Percentiles rank a stretch among this genome's conserved stretches.
phyloP scores from a whole-genome alignment of 1,139 yeast genomes.

The Geotrichum aggregatum region DNA sequence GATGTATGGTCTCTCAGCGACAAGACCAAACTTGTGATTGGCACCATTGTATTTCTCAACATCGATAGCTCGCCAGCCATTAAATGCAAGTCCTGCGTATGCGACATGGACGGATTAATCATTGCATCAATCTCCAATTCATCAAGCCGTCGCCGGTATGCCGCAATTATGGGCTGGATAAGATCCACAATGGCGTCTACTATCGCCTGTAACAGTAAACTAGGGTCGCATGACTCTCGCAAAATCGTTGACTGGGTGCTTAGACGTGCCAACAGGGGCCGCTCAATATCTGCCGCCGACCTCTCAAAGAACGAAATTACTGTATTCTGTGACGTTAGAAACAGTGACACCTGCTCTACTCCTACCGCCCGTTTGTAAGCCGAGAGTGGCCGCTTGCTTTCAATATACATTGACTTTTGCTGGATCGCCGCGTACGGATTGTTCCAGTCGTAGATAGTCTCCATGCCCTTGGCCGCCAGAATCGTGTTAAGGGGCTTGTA shows the following conservation, averaged over 20 bases:
- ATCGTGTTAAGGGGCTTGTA: constrained; percentile 13
- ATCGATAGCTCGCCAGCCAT: constrained; percentile 50
- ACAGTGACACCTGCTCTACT: constrained; percentile 51
- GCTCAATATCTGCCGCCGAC: constrained; percentile 48
- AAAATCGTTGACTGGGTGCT: constrained; percentile 45
- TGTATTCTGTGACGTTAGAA: constrained; percentile 43
- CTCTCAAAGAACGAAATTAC: constrained; percentile 54
- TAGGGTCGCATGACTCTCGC: constrained; percentile 48
- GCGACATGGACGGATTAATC: constrained; percentile 47
- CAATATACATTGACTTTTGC: constrained; percentile 33
- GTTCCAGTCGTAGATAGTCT: constrained; percentile 40
- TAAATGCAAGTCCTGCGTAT: constrained; percentile 50
- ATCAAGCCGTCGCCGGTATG: constrained; percentile 48
- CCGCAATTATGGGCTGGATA: constrained; percentile 55
- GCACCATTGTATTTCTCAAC: constrained; percentile 44
- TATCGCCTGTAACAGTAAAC: constrained; percentile 50
- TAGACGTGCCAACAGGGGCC: constrained; percentile 48
- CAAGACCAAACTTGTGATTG: constrained; percentile 45
- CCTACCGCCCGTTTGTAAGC: constrained; percentile 48
- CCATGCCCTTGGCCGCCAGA: constrained; percentile 25
- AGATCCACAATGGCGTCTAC: constrained; percentile 54
- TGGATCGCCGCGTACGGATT: constrained; percentile 33
- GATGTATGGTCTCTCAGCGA: constrained; percentile 43
- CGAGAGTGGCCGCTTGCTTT: constrained; percentile 46
- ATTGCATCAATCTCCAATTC: constrained; percentile 51